Conservation (phyloP, 2,329 filamentous ascomycete species). For the Cordyceps tenuipes region DNA sequence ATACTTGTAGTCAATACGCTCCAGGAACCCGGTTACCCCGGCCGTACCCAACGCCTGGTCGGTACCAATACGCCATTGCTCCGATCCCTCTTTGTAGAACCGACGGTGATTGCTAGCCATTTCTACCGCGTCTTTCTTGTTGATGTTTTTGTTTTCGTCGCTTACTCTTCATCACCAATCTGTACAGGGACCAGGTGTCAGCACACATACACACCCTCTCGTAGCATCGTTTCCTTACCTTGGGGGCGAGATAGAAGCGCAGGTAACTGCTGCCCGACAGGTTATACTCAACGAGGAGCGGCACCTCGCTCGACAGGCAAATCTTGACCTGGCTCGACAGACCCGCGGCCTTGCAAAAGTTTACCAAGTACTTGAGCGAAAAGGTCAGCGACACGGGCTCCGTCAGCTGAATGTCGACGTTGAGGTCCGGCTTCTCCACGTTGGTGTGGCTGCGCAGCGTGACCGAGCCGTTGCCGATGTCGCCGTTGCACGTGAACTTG, state of each 20-base stretch:
- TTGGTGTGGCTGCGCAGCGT: slow-evolving; percentile 83
- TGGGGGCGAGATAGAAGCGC: slow-evolving; percentile 95
- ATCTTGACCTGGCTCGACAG: slow-evolving; percentile 79
- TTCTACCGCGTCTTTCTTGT: not conserved
- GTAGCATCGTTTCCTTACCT: slow-evolving; percentile 53
- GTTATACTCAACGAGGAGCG: slow-evolving; percentile 86
- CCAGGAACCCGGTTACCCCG: not conserved
- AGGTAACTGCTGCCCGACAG: slow-evolving; percentile 77
- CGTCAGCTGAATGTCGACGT: slow-evolving; percentile 80
- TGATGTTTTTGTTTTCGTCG: slow-evolving; percentile 1
- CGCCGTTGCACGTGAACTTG: slow-evolving; percentile 87
- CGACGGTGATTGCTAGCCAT: too few relatives aligned
- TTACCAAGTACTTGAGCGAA: slow-evolving; percentile 98
- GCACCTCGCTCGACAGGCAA: slow-evolving; percentile 92
- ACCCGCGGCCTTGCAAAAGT: slow-evolving; percentile 96
- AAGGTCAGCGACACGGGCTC: slow-evolving; percentile 94
- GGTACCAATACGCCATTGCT: not conserved
- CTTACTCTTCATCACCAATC: slow-evolving; percentile 24
- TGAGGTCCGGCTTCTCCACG: slow-evolving; percentile 78
- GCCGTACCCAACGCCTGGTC: slow-evolving; percentile 4
- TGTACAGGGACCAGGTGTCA: slow-evolving; percentile 6
- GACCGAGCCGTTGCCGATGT: slow-evolving; percentile 92
- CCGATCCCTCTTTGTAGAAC: not conserved
- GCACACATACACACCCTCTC: not conserved
- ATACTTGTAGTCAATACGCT: not conserved